Evolutionary conservation across 306 rosid genomes (phyloP), one percentile per base, ranked within the genome.

Genomic region (Pterocarpus macrocarpus): DNA sequence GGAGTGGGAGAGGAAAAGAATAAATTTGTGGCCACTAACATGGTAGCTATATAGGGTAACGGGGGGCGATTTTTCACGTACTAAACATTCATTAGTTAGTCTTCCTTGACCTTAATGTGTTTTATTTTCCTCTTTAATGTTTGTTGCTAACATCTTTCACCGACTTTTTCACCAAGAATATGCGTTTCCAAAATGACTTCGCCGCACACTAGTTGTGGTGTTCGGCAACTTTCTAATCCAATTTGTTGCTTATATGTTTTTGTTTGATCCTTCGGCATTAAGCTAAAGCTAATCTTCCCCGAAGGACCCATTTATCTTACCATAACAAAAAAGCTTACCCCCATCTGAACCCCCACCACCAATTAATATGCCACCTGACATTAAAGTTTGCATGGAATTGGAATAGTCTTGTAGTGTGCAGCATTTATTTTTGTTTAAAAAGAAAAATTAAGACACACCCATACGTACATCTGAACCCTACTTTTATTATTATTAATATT

Each of bases 181-280:
- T n/a, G 82, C 77, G 53, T 78, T 73, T 64, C 77, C 79, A 78
- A 61, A 73, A 85, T 56, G 85, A 74, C 87, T 34, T 76, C 5
- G 36, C 62, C 69, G 80, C 16, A 75, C 50, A 64, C 64, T 65
- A 73, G 50, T 16, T 57, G 8, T 36, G 43, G 71, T 75, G 72
- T 72, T 22, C 13, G 76, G 58, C 52, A 80, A n/a, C 87, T 88
- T 81, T 81, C 58, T 58, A 77, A 70, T 73, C 82, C 72, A 6
- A 32, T 81, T 77, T 85, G 74, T 69, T 78, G 75, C 80, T 57
- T 82, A 83, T 57, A 15, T 59, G 53, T 64, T 79, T 82, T 76
- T 63, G 91, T 84, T 90, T 89, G 92, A 92, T 92, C 86, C 98
- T 94, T 94, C 93, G 89, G 85, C 77, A 86, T 87, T 94, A 94